Conservation (phyloP, 805 yeast species). For the Metschnikowia sp. region DNA sequence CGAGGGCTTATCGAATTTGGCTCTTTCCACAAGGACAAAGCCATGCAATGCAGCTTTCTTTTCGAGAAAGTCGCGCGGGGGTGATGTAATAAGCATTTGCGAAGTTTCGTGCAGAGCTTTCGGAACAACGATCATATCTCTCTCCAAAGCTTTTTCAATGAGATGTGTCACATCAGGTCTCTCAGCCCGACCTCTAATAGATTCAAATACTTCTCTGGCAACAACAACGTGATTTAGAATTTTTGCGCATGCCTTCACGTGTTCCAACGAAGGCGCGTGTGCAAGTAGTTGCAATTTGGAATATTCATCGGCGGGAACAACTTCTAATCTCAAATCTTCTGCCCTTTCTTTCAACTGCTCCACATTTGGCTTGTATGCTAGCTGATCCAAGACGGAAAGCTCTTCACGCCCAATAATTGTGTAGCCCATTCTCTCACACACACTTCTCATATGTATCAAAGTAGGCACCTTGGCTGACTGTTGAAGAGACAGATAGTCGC, state of each 20-base stretch:
- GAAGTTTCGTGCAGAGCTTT: not conserved
- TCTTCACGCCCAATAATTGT: conserved; percentile 6
- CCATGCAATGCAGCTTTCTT: conserved; percentile 3
- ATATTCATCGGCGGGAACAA: conserved; percentile 5
- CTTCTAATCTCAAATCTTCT: not conserved
- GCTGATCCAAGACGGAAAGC: conserved; percentile 10
- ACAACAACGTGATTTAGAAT: conserved; percentile 1
- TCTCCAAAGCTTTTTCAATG: conserved; percentile 2
- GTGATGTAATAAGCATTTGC: not conserved
- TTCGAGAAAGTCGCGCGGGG: conserved; percentile 1
- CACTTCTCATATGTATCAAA: conserved; percentile 15
- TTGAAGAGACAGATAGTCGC: conserved; percentile 13
- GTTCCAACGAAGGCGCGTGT: conserved; percentile 16
- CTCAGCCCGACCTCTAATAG: conserved; percentile 1
- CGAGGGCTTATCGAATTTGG: conserved; percentile 6
- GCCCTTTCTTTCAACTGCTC: conserved; percentile 17
- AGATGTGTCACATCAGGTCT: conserved; percentile 6
- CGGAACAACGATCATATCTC: conserved; percentile 6
- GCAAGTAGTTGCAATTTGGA: conserved; percentile 13
- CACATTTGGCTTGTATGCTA: conserved; percentile 17
- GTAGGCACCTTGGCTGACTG: conserved; percentile 30
- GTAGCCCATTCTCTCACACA: conserved; percentile 15
- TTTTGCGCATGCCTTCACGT: conserved; percentile 14
- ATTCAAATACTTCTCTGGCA: not conserved
- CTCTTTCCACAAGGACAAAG: conserved; percentile 1